Evolutionary conservation across 2,329 filamentous ascomycete genomes (phyloP), one percentile per base, ranked within the genome.

Genomic region (Fusarium nanum): DNA sequence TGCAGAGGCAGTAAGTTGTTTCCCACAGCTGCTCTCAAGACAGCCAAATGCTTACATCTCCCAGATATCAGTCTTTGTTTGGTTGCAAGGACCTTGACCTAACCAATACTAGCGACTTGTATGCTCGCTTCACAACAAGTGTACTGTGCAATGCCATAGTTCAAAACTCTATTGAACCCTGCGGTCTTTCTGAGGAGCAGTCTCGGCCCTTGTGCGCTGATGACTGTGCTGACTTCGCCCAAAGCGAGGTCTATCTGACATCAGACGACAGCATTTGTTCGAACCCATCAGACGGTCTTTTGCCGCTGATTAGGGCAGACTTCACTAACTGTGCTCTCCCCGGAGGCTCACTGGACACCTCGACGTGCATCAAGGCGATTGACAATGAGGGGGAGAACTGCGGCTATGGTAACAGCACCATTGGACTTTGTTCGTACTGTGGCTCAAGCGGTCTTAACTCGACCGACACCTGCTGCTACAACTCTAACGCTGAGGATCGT

Each of bases 381-480:
- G 81, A 86, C 42, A 99, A 99, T 76, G 94, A 99, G 82, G 89
- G 91, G 3, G 81, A 90, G 9, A 93, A 98, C 77, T 99, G 96
- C 80, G 96, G 96, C 48, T 99, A 91, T 78, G 88, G 86, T 42
- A 87, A 88, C 69, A 91, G 88, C 78, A 89, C 86, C 10, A 79
- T 90, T 58, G 94, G 94, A 5, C 85, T 99, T 37, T 99, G 96
- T 82, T 89, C 91, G 7, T 98, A 96, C 80, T 99, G 96, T 80
- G 87, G 88, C 44, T 85, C 89, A 9, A 95, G 92, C 74, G 94
- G 94, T 28, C 88, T 91, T 68, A 98, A 98, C 80, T 92, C 93
- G 12, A 98, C 95, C 53, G 95, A 98, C 79, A 97, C 94, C 6
- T 99, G 96, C 83, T 99, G 96, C 80, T 91, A 94, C 76, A 93